phyloP scores from a whole-genome alignment of 2,329 filamentous ascomycete genomes.

The Chalaropsis thielavioides region DNA sequence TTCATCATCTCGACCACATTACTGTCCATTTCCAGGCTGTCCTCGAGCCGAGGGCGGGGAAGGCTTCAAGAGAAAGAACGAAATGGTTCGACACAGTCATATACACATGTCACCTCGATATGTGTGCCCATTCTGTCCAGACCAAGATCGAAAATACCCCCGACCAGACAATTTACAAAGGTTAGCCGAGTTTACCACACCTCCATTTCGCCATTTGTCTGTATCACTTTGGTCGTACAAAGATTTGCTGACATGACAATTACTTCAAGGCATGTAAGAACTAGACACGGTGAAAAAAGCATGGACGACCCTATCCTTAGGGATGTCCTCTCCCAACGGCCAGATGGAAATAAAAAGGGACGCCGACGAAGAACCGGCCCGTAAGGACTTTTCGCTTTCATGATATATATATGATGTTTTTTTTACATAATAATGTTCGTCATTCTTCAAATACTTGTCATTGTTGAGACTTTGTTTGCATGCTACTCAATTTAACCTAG shows the following conservation, averaged over 20 bases:
- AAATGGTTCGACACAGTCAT: constrained; percentile 64
- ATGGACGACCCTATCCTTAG: constrained; percentile 72
- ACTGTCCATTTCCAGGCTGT: constrained; percentile 48
- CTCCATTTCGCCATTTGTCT: neutral
- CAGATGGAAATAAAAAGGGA: constrained; percentile 70
- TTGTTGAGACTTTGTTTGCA: neutral
- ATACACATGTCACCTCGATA: constrained; percentile 93
- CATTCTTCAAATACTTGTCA: neutral
- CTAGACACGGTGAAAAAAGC: constrained; percentile 79
- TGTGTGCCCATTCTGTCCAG: constrained; percentile 88
- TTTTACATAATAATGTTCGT: too few species aligned
- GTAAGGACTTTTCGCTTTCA: constrained; percentile 18
- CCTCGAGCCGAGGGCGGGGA: constrained; percentile 49
- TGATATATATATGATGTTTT: neutral
- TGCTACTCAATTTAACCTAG: neutral
- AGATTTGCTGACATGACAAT: constrained; percentile 6
- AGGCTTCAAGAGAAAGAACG: constrained; percentile 58
- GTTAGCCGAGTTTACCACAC: constrained; percentile 33
- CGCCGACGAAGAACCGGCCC: constrained; percentile 51
- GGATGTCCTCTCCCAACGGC: constrained; percentile 71
- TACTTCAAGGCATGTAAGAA: constrained; percentile 64
- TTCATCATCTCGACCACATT: constrained; percentile 50
- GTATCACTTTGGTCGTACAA: neutral
- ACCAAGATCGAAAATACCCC: constrained; percentile 86
- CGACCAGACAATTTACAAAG: constrained; percentile 90